A percentile compares a stretch with the other conserved stretches of the same genome.
phyloP scores from a whole-genome alignment of 306 rosid genomes.

The Cucumis cinereus region DNA sequence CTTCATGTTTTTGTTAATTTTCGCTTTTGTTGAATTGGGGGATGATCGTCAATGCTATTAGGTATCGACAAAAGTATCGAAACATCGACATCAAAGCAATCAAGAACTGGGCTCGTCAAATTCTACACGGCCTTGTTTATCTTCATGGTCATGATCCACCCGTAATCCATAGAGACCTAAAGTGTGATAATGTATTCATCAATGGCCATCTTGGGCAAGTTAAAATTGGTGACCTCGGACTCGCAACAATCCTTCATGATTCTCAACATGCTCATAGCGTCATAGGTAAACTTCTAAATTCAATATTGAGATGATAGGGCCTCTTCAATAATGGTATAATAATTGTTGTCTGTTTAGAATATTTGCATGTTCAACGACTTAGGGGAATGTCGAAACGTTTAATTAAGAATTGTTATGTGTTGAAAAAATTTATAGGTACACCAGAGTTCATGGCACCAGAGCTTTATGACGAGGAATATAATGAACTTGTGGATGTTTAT shows the following conservation, averaged over 20 bases:
- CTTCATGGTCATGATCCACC: slow-evolving; percentile 66
- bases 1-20: neutral
- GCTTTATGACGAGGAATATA: slow-evolving; percentile 71
- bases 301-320: neutral
- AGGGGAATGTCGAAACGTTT: neutral
- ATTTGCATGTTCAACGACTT: neutral
- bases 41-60: neutral
- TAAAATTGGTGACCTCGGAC: slow-evolving; percentile 86
- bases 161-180: slow-evolving; percentile 78
- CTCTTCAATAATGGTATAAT: neutral
- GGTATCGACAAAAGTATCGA: slow-evolving; percentile 45
- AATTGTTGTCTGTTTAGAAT: too few relatives aligned
- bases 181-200: slow-evolving; percentile 78
- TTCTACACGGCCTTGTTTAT: slow-evolving; percentile 55
- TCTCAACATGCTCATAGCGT: slow-evolving; percentile 78
- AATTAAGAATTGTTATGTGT: neutral
- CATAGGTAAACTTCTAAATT: slow-evolving; percentile 31
- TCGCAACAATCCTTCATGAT: slow-evolving; percentile 65
- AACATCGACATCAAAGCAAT: slow-evolving; percentile 43
- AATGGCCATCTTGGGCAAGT: slow-evolving; percentile 81
- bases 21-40: neutral
- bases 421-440: slow-evolving; percentile 34
- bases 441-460: slow-evolving; percentile 99
- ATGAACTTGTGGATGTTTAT: slow-evolving; percentile 72
- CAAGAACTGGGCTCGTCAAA: slow-evolving; percentile 74